Base-by-base conservation (phyloP, 352 stramenopile genomes). In the Phytophthora palmivora region DNA sequence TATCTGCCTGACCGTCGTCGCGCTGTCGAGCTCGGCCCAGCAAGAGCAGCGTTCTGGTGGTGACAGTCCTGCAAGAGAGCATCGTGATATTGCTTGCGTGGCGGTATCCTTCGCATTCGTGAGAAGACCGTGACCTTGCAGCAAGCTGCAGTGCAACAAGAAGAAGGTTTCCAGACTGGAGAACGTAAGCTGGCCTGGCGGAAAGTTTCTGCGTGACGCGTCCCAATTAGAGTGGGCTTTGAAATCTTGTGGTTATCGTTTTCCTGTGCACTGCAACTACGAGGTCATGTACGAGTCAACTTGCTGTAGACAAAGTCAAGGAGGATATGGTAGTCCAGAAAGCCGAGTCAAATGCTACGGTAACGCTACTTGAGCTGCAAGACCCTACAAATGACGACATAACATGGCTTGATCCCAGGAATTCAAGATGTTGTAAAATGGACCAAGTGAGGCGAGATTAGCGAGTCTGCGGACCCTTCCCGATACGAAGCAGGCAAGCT, bases 171-270 rank as follows among this genome's bases (percentile, higher is more conserved):
- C 24, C 24, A 28, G 24, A 6, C 3, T 28, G 6, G 3, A 28
- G 3, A 6, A 28, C 24, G 6, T n/a, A n/a, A n/a, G n/a, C n/a
- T n/a, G n/a, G n/a, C n/a, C n/a, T n/a, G n/a, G 37, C 60, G 34
- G n/a, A 63, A 84, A 69, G 70, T 67, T 77, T 47, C 16, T 34
- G 14, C 7, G 43, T 37, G 53, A 53, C 33, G 4, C 43, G 19
- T 14, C 16, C 16, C 11, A 30, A 30, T 28, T 28, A 6, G 24
- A 28, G 32, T 37, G 21, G n/a, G 10, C 39, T 16, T 33, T 34
- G 14, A 14, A 11, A 4, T 30, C 21, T 48, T 26, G 34, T 32
- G 32, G 36, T 16, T 37, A 6, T 6, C 6, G 24, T 28, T 28
- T 28, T 28, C 24, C 3, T 28, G 24, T 28, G 6, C 24, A 28